Base-by-base conservation (phyloP, 192 early-diverging fungal genomes). In the Geosiphon pyriformis region DNA sequence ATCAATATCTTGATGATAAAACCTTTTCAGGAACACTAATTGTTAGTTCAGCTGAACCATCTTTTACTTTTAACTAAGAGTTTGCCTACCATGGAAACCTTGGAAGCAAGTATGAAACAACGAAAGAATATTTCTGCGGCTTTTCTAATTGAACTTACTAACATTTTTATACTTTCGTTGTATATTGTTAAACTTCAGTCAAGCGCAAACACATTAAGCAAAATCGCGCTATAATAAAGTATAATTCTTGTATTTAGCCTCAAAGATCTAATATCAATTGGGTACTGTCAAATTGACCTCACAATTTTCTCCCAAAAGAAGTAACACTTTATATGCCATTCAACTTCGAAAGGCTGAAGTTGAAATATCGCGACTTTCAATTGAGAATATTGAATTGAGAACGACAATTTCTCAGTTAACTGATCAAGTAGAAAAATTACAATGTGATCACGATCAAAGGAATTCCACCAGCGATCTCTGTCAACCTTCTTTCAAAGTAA, bases 221-320 rank as follows among this genome's bases (percentile, higher is more conserved):
- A 61, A 61, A 61, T 27, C 34, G 46, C 26, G 59, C 59, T 46
- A 61, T 61, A 61, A 61, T 61, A 37, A 61, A 48, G 59, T 61
- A 61, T 46, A 1, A 46, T n/a, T 54, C 4, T 7, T 7, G 8
- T 23, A 54, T 23, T 7, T 54, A 23, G 20, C 20, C 20, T 4
- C 26, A n/a, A 54, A n/a, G 18, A n/a, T 23, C 26, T 54, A 12
- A 12, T 20, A 54, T 42, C 15, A 42, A 42, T 42, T 42, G 37
- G 37, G 37, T 42, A 15, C 6, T 42, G 37, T 42, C 15, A 6
- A 42, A 42, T 42, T 42, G 15, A 42, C n/a, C n/a, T n/a, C n/a
- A n/a, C n/a, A n/a, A n/a, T n/a, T n/a, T n/a, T n/a, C n/a, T n/a
- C n/a, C n/a, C n/a, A 57, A 31, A n/a, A 61, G 59, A 37, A 32